Percentiles rank a stretch among this genome's conserved stretches.
These are phyloP conservation scores for Actinidia arguta DNA, from an alignment of 179 eudicot species.

Conservation along the genomic window DNA sequence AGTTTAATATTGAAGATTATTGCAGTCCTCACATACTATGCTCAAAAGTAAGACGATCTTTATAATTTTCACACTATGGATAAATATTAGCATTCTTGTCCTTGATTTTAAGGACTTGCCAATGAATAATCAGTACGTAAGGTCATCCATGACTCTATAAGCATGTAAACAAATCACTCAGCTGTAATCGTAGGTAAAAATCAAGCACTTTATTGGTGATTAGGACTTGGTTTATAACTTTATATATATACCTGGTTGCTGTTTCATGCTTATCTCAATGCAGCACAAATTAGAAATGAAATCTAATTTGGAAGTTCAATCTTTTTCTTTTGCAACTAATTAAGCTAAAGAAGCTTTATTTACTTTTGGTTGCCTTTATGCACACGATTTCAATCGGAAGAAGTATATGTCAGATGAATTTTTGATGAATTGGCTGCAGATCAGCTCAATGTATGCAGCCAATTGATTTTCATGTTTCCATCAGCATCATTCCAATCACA, in stretches of 20 bases:
- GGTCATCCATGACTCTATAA: too few species aligned
- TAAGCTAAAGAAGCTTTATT: background rate
- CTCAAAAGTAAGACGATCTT: too few species aligned
- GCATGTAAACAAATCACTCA: too few species aligned
- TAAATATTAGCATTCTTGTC: too few species aligned
- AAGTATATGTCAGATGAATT: background rate
- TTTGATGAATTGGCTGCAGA: background rate
- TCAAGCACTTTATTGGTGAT: too few species aligned
- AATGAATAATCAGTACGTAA: too few species aligned
- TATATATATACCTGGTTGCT: background rate
- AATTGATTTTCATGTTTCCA: constrained; percentile 7
- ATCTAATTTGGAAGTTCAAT: background rate
- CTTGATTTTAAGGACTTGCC: too few species aligned
- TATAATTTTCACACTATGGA: too few species aligned
- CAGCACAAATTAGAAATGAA: background rate
- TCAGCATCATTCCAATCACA: background rate
- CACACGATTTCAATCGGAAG: background rate
- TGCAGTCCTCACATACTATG: too few species aligned
- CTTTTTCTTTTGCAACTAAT: background rate
- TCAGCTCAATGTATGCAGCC: background rate
- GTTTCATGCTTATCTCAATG: background rate
- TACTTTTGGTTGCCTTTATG: background rate
- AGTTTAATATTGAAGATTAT: too few species aligned
- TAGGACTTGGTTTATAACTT: too few species aligned
- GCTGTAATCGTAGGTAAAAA: too few species aligned